Conservation (phyloP, 306 rosid genomes). For the Benincasa hispida region DNA sequence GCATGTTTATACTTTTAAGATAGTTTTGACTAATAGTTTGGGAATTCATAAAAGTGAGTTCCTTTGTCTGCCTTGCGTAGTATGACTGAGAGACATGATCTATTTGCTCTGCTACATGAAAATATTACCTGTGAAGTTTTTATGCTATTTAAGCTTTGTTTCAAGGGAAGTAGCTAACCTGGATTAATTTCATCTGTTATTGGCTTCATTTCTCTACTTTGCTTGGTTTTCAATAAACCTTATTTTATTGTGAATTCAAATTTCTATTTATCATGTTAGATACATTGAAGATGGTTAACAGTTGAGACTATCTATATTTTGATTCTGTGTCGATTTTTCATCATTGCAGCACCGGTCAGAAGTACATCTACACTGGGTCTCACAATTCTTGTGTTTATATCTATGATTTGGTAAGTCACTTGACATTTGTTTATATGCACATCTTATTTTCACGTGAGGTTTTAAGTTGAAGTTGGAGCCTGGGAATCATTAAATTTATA, state of each 20-base stretch:
- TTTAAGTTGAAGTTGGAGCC: not conserved
- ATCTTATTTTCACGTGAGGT: not conserved
- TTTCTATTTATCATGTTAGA: not conserved
- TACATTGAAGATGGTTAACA: not conserved
- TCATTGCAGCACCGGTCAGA: slow-evolving; percentile 86
- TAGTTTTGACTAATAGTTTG: not conserved
- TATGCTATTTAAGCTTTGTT: not conserved
- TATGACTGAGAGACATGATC: not conserved
- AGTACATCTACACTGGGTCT: slow-evolving; percentile 90
- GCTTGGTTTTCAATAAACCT: not conserved
- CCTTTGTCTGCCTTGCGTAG: not conserved
- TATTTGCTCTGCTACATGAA: not conserved
- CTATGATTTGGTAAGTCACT: slow-evolving; percentile 72
- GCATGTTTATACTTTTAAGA: not conserved
- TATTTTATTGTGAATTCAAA: not conserved
- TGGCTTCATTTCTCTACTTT: not conserved
- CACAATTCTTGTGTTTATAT: slow-evolving; percentile 56
- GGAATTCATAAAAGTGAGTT: not conserved
- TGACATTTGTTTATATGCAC: not conserved
- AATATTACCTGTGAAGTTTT: not conserved
- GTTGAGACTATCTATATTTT: not conserved
- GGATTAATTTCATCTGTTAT: not conserved
- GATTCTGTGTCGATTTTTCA: not conserved
- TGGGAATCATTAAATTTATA: not conserved
- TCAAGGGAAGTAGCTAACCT: not conserved